phyloP scores from a whole-genome alignment of 2,329 filamentous ascomycete species.

The Teratosphaeria zuluensis region DNA sequence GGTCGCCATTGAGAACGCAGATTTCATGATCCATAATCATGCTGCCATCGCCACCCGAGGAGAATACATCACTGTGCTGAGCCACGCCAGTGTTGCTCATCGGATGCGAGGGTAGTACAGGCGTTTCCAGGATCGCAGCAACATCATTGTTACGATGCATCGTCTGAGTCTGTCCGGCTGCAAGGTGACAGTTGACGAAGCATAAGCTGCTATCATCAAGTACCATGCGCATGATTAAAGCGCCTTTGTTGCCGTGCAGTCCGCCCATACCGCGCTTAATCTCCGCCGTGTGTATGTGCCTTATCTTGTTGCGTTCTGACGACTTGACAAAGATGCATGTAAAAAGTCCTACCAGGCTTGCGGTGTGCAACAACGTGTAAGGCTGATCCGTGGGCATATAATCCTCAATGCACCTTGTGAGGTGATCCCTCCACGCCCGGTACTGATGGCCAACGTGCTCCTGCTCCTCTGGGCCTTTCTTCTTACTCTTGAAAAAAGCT shows the following conservation, averaged over 20 bases:
- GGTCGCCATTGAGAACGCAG: constrained; percentile 89
- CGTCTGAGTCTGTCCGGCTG: constrained; percentile 84
- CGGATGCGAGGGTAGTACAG: constrained; percentile 58
- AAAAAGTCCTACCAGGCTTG: constrained; percentile 86
- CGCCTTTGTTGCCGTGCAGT: constrained; percentile 92
- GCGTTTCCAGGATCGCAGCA: constrained; percentile 74
- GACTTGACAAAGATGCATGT: constrained; percentile 92
- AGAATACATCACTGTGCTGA: constrained; percentile 63
- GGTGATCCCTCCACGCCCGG: constrained; percentile 87
- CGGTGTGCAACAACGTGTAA: constrained; percentile 80
- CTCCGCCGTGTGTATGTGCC: constrained; percentile 67
- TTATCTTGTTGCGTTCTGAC: constrained; percentile 64
- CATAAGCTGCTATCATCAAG: constrained; percentile 90
- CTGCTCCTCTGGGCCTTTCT: constrained; percentile 77
- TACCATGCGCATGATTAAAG: constrained; percentile 81
- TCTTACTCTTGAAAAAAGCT: constrained; percentile 72
- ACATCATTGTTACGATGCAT: constrained; percentile 88
- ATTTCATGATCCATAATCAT: constrained; percentile 97
- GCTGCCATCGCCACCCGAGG: constrained; percentile 85
- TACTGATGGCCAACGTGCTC: constrained; percentile 97
- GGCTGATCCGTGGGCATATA: constrained; percentile 65
- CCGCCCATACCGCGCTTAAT: constrained; percentile 96
- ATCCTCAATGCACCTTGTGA: constrained; percentile 73
- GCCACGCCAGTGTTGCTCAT: constrained; percentile 37
- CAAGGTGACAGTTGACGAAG: constrained; percentile 95